These are phyloP conservation scores for Brassica juncea DNA, from an alignment of 345 rosid species.

Conservation along the genomic window DNA sequence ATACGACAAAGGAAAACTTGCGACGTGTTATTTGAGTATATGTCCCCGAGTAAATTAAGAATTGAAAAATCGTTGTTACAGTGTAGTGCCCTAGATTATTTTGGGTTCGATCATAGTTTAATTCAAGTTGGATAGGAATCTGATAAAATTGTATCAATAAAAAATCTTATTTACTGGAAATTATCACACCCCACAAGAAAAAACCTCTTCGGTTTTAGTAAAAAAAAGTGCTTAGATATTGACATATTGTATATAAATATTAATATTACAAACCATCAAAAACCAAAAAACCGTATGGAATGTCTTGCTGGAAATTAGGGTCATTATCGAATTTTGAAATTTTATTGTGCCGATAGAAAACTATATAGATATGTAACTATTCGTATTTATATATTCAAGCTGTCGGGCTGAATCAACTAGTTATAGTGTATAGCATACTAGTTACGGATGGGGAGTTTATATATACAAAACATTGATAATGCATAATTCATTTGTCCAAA, in stretches of 20 bases:
- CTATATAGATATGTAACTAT: neutral
- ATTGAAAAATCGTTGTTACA: constrained; percentile 1
- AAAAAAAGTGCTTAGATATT: constrained; percentile 16
- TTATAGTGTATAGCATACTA: neutral
- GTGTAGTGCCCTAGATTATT: constrained; percentile 11
- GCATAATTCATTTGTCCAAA: too few species aligned
- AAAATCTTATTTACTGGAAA: neutral
- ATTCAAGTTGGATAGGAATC: constrained; percentile 17
- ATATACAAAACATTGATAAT: neutral
- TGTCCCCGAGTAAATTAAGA: constrained; percentile 2
- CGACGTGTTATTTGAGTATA: constrained; percentile 17
- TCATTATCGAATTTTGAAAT: constrained; percentile 14
- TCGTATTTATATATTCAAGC: constrained; percentile 5
- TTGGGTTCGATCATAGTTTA: constrained; percentile 1
- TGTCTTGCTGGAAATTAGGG: constrained; percentile 41
- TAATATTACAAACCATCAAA: constrained; percentile 13
- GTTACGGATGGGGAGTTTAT: neutral
- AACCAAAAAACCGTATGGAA: constrained; percentile 39
- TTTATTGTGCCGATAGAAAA: constrained; percentile 20
- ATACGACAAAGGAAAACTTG: constrained; percentile 35
- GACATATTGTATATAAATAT: constrained; percentile 6
- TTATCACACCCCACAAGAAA: constrained; percentile 23
- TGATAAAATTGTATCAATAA: neutral
- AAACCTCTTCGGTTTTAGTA: constrained; percentile 22
- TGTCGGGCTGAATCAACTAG: constrained; percentile 2